These are phyloP conservation scores for Tricholoma terreum DNA, from an alignment of 768 basidiomycete species.

Conservation along the genomic window DNA sequence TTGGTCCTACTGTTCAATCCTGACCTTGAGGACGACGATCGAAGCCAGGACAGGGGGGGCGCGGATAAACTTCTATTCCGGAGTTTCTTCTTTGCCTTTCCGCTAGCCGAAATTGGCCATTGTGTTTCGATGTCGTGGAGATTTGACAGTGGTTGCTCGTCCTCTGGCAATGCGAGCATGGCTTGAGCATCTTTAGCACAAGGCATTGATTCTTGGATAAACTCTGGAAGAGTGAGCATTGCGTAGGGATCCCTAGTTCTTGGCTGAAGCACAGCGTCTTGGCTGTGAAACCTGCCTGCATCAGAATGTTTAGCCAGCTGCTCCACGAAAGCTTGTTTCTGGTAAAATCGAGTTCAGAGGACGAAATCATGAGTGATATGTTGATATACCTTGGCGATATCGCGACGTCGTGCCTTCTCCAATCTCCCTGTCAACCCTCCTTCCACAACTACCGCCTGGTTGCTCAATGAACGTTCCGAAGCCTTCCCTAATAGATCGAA, in stretches of 20 bases:
- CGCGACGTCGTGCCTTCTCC: constrained; percentile 55
- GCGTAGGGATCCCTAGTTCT: constrained; percentile 48
- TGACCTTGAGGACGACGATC: constrained; percentile 32
- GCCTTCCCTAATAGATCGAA: constrained; percentile 70
- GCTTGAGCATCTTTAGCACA: constrained; percentile 40
- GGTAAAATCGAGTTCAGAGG: constrained; percentile 9
- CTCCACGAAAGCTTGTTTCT: constrained; percentile 78
- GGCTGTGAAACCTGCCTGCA: constrained; percentile 70
- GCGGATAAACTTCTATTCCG: constrained; percentile 57
- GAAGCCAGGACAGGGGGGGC: constrained; percentile 57
- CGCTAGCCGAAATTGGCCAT: constrained; percentile 8
- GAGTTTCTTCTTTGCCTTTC: constrained; percentile 31
- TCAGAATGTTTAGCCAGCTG: constrained; percentile 68
- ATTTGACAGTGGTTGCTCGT: constrained; percentile 42
- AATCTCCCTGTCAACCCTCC: constrained; percentile 52
- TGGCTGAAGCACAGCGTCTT: constrained; percentile 65
- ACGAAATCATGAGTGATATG: neutral
- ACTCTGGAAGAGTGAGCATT: constrained; percentile 57
- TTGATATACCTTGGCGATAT: constrained; percentile 57
- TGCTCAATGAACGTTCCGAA: constrained; percentile 58
- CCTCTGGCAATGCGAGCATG: constrained; percentile 56
- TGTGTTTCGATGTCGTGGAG: constrained; percentile 13
- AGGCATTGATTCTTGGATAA: constrained; percentile 55
- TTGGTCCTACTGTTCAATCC: constrained; percentile 5
- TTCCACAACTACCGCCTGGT: constrained; percentile 70